Conservation (phyloP, 352 stramenopile genomes). For the Phytophthora pseudosyringae region DNA sequence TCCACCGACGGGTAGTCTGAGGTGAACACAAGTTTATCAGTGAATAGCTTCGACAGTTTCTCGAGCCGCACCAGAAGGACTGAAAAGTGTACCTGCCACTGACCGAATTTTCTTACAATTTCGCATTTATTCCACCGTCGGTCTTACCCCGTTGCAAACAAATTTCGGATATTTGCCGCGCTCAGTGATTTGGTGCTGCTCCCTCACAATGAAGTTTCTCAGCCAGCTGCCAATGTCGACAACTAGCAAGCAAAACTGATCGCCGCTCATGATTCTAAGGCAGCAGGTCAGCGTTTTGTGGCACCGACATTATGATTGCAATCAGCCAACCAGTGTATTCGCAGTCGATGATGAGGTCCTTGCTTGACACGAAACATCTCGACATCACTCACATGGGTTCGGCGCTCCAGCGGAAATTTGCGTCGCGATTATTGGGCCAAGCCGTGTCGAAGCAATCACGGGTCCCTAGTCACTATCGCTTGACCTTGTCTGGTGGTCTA, state of each 20-base stretch:
- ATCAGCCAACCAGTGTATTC: conserved; percentile 3
- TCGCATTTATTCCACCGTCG: conserved; percentile 4
- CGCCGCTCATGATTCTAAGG: conserved; percentile 4
- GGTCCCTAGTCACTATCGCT: neutral
- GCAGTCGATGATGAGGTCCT: conserved; percentile 4
- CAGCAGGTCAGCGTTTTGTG: conserved; percentile 5
- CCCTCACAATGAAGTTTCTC: neutral
- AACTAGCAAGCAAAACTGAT: neutral
- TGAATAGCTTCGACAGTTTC: conserved; percentile 8
- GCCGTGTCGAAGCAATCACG: neutral
- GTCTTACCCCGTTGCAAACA: neutral
- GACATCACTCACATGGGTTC: conserved; percentile 8
- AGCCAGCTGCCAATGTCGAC: neutral
- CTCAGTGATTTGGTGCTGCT: conserved; percentile 7
- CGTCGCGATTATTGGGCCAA: conserved; percentile 9
- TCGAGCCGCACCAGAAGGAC: conserved; percentile 9
- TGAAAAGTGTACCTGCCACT: conserved; percentile 3
- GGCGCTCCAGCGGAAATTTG: conserved; percentile 10
- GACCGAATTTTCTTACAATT: conserved; percentile 16
- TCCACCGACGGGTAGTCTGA: conserved; percentile 11
- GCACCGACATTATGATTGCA: conserved; percentile 9
- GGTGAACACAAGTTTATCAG: conserved; percentile 16
- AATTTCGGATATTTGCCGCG: conserved; percentile 18
- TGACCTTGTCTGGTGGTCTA: conserved; percentile 3
- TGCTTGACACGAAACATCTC: conserved; percentile 12